These are phyloP conservation scores for Prosopis cineraria DNA, from an alignment of 306 rosid genomes.

Conservation along the genomic window DNA sequence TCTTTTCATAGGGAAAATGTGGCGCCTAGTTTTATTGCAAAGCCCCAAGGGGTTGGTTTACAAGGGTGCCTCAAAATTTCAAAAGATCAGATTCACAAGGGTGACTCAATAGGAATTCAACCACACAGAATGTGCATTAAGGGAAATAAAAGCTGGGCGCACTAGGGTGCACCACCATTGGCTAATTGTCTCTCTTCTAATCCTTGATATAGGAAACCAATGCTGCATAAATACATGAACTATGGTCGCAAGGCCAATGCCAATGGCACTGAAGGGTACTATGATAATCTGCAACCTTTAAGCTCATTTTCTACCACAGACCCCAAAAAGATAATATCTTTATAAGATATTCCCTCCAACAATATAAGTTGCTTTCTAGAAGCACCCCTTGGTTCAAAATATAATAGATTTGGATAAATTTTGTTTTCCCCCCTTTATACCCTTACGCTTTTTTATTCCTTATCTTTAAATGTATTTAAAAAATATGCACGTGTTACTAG, in stretches of 20 bases:
- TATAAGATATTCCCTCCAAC: constrained; percentile 5
- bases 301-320: not conserved
- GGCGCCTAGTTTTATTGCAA: not conserved
- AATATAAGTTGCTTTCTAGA: too few relatives aligned
- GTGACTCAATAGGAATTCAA: not conserved
- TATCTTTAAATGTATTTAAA: too few relatives aligned
- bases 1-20: not conserved
- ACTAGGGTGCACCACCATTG: not conserved
- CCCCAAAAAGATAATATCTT: not conserved
- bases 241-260: not conserved
- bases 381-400: too few relatives aligned
- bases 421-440: too few relatives aligned
- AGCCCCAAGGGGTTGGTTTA: not conserved
- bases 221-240: not conserved
- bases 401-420: too few relatives aligned
- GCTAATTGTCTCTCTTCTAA: not conserved
- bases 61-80: too few relatives aligned
- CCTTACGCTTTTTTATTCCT: too few relatives aligned
- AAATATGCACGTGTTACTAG: too few relatives aligned
- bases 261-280: not conserved
- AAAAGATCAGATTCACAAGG: not conserved
- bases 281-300: constrained; percentile 22
- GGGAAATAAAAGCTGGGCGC: not conserved
- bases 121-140: not conserved
- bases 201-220: not conserved